Conservation (phyloP, 73 alveolate genomes). For the Loxodes magnus region DNA sequence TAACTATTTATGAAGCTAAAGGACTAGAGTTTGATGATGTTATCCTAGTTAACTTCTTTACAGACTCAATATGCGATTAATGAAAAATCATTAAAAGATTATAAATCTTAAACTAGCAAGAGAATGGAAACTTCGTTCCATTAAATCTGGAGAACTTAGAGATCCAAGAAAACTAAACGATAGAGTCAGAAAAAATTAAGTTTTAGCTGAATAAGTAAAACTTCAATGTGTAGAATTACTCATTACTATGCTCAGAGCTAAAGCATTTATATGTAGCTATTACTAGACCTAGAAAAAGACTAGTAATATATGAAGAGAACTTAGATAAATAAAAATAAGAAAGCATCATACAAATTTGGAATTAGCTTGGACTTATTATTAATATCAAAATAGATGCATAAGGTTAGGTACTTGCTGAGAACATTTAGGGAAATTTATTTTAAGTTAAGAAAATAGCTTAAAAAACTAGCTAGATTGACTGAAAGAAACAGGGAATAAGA, state of each 20-base stretch:
- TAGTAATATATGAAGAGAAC: slow-evolving; percentile 63
- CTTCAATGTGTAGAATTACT: slow-evolving; percentile 7
- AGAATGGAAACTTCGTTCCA: neutral
- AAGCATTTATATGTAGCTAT: slow-evolving; percentile 70
- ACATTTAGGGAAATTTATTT: slow-evolving; percentile 28
- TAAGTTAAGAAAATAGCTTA: slow-evolving; percentile 14
- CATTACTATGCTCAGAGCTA: slow-evolving; percentile 59
- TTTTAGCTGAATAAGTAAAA: too few relatives aligned
- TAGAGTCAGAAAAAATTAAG: neutral
- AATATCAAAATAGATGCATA: too few relatives aligned
- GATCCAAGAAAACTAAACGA: neutral
- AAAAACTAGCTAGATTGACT: neutral
- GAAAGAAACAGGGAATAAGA: neutral
- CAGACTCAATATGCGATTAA: slow-evolving; percentile 22
- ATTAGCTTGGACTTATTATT: too few relatives aligned
- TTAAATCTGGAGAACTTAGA: neutral
- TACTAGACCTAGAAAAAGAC: slow-evolving; percentile 70
- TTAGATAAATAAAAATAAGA: slow-evolving; percentile 31
- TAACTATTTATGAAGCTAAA: slow-evolving; percentile 66
- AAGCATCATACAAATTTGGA: too few relatives aligned
- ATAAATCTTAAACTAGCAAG: neutral
- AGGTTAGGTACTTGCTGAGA: slow-evolving; percentile 39
- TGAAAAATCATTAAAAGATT: neutral
- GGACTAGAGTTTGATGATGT: slow-evolving; percentile 67
- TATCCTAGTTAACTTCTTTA: slow-evolving; percentile 47